phyloP scores from a whole-genome alignment of 495 filamentous ascomycete species.

The Rusavskia elegans region DNA sequence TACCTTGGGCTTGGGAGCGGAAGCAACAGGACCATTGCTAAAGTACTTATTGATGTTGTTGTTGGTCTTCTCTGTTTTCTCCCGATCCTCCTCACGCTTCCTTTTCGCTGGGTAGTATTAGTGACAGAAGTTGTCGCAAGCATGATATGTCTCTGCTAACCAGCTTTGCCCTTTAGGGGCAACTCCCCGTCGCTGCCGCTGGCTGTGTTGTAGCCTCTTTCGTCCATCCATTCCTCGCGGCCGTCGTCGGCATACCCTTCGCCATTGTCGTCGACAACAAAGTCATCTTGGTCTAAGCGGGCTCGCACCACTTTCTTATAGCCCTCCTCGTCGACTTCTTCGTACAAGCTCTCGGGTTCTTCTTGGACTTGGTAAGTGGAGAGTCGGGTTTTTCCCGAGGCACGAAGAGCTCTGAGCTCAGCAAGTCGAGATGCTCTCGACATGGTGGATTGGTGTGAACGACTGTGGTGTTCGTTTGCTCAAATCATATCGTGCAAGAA shows the following conservation, averaged over 20 bases:
- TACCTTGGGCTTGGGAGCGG: conserved; percentile 70
- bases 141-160: conserved; percentile 14
- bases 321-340: conserved; percentile 90
- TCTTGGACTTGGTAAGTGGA: conserved; percentile 81
- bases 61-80: conserved; percentile 72
- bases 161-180: conserved; percentile 48
- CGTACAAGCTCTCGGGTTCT: conserved; percentile 62
- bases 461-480: neutral
- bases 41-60: conserved; percentile 91
- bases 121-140: neutral
- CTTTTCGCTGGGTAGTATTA: conserved; percentile 46
- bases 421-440: conserved; percentile 31
- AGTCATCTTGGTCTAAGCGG: conserved; percentile 86
- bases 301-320: conserved; percentile 92
- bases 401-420: conserved; percentile 70
- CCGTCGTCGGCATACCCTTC: conserved; percentile 93
- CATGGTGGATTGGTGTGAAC: conserved; percentile 1
- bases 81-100: conserved; percentile 78
- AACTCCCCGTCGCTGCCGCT: conserved; percentile 58
- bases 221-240: conserved; percentile 85
- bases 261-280: conserved; percentile 89
- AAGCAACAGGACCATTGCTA: conserved; percentile 48
- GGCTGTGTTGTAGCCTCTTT: conserved; percentile 43
- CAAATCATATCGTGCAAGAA: neutral
- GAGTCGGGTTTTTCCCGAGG: conserved; percentile 77